Conservation (phyloP, 139 green algal species). For the Axilococcus clingmanii region DNA sequence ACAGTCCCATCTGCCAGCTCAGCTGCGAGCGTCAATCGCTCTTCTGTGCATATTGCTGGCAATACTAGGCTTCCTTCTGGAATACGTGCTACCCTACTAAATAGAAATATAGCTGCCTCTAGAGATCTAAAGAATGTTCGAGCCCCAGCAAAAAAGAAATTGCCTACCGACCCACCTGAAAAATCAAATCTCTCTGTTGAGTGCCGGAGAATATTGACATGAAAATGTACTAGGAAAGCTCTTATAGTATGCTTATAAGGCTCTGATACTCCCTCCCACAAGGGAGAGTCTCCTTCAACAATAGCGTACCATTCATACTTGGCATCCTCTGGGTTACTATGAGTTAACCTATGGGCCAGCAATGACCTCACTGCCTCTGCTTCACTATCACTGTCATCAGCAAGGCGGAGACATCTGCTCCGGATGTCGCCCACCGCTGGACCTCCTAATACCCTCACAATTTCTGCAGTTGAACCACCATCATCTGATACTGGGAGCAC, state of each 20-base stretch:
- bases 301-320: constrained; percentile 79
- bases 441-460: constrained; percentile 92
- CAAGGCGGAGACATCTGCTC: constrained; percentile 86
- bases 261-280: constrained; percentile 87
- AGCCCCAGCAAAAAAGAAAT: constrained; percentile 97
- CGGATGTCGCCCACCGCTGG: constrained; percentile 96
- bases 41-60: constrained; percentile 87
- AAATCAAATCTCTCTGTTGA: constrained; percentile 82
- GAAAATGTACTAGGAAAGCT: constrained; percentile 95
- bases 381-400: constrained; percentile 79
- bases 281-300: constrained; percentile 80
- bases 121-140: constrained; percentile 92
- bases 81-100: constrained; percentile 66
- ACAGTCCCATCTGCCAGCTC: constrained; percentile 83
- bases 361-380: constrained; percentile 54
- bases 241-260: constrained; percentile 98
- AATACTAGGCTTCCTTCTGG: constrained; percentile 66
- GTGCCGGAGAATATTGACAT: constrained; percentile 74
- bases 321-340: constrained; percentile 33
- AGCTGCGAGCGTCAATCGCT: constrained; percentile 87
- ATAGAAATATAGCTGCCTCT: constrained; percentile 96
- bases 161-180: constrained; percentile 69
- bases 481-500: constrained; percentile 96
- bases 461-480: constrained; percentile 92
- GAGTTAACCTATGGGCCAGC: constrained; percentile 78